Evolutionary conservation across 192 early-diverging fungal genomes (phyloP), one percentile per base, ranked within the genome.

Genomic region (Rhizophagus clarus): DNA sequence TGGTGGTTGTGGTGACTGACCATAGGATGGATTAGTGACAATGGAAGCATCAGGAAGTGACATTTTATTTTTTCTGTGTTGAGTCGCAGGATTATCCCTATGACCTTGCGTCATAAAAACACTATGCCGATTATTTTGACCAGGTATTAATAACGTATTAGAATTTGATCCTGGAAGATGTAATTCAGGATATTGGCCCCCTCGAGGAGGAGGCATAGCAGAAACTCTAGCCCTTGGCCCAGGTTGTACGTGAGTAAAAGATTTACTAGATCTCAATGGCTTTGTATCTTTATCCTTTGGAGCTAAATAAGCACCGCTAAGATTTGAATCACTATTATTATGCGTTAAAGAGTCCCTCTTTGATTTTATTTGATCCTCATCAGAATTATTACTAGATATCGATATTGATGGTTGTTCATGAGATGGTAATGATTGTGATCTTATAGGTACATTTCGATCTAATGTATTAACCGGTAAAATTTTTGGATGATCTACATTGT

Each of bases 361-460:
- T 72, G 71, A 72, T 7, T 69, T 69, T 29, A 8, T 64, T 26
- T 15, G 11, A 11, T 14, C 17, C 28, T 69, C 67, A 0, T n/a
- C 67, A n/a, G 20, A 20, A 69, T 69, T 26, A 37, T 31, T 26
- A 34, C 20, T 9, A 69, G 32, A 9, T 1, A 69, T 20, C n/a
- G 32, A 11, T 37, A 31, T 22, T 37, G 4, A 37, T 69, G 67
- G 20, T n/a, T 69, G 29, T 32, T 70, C 68, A n/a, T n/a, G 14
- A 70, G 7, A 11, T 22, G 68, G 68, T n/a, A 70, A 45, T 70
- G 68, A 70, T 11, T 70, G 68, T 70, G 68, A 70, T 37, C 68
- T 70, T 26, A 42, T 24, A n/a, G 68, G 68, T 42, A 34, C 9
- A 22, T 17, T 37, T n/a, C 20, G 14, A 12, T 67, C 64, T 67